Conservation (phyloP, 2,329 filamentous ascomycete genomes). For the Fusarium sp. region DNA sequence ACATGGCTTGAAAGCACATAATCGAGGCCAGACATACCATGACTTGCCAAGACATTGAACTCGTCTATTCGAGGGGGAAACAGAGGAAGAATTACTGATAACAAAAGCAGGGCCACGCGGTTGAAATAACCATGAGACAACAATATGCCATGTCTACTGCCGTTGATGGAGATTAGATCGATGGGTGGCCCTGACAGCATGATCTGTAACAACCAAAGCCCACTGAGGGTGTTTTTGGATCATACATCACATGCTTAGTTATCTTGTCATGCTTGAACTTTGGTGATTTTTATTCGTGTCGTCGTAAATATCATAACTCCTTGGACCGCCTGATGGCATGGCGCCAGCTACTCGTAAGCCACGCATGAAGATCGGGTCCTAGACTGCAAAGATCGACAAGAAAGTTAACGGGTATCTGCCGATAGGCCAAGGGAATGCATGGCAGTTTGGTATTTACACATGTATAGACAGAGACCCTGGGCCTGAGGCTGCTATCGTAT, state of each 20-base stretch:
- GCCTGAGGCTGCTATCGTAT: neutral
- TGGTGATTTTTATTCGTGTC: neutral
- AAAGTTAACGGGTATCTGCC: neutral
- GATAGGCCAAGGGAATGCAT: neutral
- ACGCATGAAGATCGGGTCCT: neutral
- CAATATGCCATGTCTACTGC: neutral
- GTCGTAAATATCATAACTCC: neutral
- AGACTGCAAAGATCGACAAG: slow-evolving; percentile 10
- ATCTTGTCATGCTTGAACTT: neutral
- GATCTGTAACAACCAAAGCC: neutral
- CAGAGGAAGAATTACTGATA: neutral
- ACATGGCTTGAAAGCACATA: neutral
- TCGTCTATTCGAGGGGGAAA: neutral
- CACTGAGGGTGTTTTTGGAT: neutral
- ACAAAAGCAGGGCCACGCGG: neutral
- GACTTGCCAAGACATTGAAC: neutral
- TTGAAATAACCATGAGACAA: neutral
- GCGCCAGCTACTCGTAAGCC: neutral
- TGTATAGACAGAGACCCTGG: neutral
- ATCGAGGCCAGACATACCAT: neutral
- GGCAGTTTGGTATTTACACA: neutral
- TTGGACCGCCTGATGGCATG: neutral
- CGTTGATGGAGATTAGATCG: neutral
- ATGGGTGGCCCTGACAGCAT: neutral
- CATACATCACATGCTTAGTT: neutral